phyloP scores from a whole-genome alignment of 2,329 filamentous ascomycete genomes.

The Fusarium temperatum region DNA sequence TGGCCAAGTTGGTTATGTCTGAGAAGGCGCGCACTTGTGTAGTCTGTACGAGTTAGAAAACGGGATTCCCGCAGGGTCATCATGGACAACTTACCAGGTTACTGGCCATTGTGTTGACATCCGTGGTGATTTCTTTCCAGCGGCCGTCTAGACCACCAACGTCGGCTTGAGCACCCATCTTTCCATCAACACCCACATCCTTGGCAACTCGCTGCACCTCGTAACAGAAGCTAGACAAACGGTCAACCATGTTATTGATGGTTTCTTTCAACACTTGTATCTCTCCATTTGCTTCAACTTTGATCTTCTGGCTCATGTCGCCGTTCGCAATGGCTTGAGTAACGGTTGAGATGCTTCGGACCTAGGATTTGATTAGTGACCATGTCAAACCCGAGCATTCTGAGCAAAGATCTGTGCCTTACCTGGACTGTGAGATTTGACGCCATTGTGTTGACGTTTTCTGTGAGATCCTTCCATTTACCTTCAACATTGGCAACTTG shows the following conservation, averaged over 20 bases:
- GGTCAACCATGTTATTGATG: constrained; percentile 98
- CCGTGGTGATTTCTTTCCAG: constrained; percentile 98
- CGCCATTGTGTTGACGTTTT: constrained; percentile 84
- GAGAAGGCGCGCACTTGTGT: constrained; percentile 98
- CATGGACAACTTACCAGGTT: constrained; percentile 60
- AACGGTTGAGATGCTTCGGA: constrained; percentile 91
- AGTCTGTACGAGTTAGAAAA: constrained; percentile 65
- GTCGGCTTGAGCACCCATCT: constrained; percentile 97
- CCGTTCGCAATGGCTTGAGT: constrained; percentile 95
- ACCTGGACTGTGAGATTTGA: constrained; percentile 73
- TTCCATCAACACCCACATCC: constrained; percentile 96
- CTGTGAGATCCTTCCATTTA: constrained; percentile 97
- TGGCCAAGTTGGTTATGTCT: constrained; percentile 97
- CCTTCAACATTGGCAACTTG: constrained; percentile 94
- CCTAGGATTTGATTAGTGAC: constrained; percentile 54
- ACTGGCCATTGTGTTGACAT: constrained; percentile 91
- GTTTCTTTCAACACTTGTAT: constrained; percentile 94
- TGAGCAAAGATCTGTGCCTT: constrained; percentile 30
- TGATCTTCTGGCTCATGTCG: constrained; percentile 95
- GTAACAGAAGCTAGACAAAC: constrained; percentile 93
- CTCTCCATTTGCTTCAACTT: constrained; percentile 94
- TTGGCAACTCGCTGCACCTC: constrained; percentile 95
- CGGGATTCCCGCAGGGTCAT: background rate
- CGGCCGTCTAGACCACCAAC: constrained; percentile 91
- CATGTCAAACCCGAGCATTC: background rate